Percentiles rank a stretch among this genome's conserved stretches.
Conservation (phyloP, 2,329 filamentous ascomycete genomes). For the Trichoderma asperellum region DNA sequence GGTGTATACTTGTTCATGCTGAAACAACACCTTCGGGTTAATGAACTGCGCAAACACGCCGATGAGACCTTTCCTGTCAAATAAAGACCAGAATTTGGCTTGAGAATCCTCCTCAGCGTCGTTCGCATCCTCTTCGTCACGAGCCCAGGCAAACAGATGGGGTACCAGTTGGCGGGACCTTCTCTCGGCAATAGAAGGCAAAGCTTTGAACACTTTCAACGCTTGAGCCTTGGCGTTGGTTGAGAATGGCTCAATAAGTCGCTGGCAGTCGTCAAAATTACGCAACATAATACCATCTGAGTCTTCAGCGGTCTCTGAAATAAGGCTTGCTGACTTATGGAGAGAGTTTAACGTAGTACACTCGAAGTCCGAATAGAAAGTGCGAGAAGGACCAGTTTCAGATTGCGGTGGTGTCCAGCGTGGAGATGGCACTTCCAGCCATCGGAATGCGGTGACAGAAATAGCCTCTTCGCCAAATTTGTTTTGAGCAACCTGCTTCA, state of each 20-base stretch:
- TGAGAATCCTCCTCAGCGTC: slow-evolving; percentile 44
- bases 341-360: slow-evolving; percentile 75
- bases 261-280: slow-evolving; percentile 68
- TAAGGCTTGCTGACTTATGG: slow-evolving; percentile 53
- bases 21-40: slow-evolving; percentile 85
- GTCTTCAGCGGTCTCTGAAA: slow-evolving; percentile 57
- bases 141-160: slow-evolving; percentile 81
- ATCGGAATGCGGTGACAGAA: slow-evolving; percentile 73
- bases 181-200: slow-evolving; percentile 81
- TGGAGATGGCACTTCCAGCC: slow-evolving; percentile 67
- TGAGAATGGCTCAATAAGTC: slow-evolving; percentile 53
- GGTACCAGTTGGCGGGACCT: slow-evolving; percentile 84
- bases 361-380: slow-evolving; percentile 73
- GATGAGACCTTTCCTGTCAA: slow-evolving; percentile 83
- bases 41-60: slow-evolving; percentile 80
- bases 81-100: slow-evolving; percentile 65
- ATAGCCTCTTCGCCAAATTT: slow-evolving; percentile 74
- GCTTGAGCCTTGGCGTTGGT: slow-evolving; percentile 73
- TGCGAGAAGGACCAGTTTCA: slow-evolving; percentile 43
- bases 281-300: slow-evolving; percentile 62
- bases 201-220: slow-evolving; percentile 73
- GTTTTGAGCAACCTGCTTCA: slow-evolving; percentile 74
- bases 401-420: slow-evolving; percentile 53
- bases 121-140: slow-evolving; percentile 49
- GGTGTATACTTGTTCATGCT: slow-evolving; percentile 73